A percentile compares a stretch with the other conserved stretches of the same genome.
These are phyloP conservation scores for Boletus subcaerulescens DNA, from an alignment of 768 basidiomycete species.

Conservation along the genomic window DNA sequence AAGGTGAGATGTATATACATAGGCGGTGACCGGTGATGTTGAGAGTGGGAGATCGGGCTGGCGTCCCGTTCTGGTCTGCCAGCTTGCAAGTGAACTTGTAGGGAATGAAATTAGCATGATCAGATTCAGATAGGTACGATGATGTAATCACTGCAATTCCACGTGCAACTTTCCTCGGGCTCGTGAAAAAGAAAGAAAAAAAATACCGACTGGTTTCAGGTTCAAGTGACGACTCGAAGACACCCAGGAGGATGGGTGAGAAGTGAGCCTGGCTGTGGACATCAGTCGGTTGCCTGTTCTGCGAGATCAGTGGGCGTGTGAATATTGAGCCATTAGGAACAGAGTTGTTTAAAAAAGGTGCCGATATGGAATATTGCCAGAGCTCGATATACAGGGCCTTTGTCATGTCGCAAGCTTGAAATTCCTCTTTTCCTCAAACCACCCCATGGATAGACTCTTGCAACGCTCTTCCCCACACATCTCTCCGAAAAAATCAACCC, in stretches of 20 bases:
- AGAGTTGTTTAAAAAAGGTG: conserved; percentile 35
- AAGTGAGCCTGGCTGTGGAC: background rate
- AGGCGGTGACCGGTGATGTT: too few relatives aligned
- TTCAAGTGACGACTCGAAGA: too few relatives aligned
- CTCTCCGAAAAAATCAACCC: conserved; percentile 10
- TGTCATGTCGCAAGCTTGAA: conserved; percentile 37
- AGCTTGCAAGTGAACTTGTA: conserved; percentile 2
- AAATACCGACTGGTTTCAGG: background rate
- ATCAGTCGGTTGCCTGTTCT: conserved; percentile 1
- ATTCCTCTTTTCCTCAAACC: conserved; percentile 29
- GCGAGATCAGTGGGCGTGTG: conserved; percentile 25
- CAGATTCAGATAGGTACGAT: conserved; percentile 26
- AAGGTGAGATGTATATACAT: background rate
- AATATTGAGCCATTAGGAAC: conserved; percentile 27
- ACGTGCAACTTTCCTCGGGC: conserved; percentile 16
- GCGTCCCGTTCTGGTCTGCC: conserved; percentile 8
- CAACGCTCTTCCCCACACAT: conserved; percentile 12
- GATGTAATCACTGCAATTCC: conserved; percentile 26
- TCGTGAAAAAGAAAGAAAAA: conserved; percentile 8
- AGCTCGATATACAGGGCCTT: conserved; percentile 39
- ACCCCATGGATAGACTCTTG: conserved; percentile 24
- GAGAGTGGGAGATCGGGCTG: background rate
- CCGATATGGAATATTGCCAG: conserved; percentile 39
- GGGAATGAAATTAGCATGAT: conserved; percentile 18
- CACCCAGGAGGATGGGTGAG: background rate